A percentile compares a stretch with the other conserved stretches of the same genome.
Evolutionary conservation across 2,329 filamentous ascomycete genomes (phyloP).

Genomic region (Penicillium sp.): DNA sequence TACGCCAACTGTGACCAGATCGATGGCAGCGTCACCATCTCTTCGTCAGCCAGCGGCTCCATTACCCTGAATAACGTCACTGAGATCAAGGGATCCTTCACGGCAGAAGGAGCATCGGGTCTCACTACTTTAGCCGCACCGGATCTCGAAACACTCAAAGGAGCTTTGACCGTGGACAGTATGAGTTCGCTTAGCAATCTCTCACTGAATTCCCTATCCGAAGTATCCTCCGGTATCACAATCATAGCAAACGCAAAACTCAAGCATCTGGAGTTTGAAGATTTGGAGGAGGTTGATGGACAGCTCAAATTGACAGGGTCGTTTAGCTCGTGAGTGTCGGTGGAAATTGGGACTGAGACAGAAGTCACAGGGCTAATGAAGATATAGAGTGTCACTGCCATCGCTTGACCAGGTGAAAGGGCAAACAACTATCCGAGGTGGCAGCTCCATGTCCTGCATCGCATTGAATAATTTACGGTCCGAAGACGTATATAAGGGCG

Average conservation of each 20-base stretch:
- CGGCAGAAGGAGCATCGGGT: conserved; percentile 14
- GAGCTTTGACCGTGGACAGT: conserved; percentile 18
- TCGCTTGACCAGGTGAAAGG: conserved; percentile 26
- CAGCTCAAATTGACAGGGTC: conserved; percentile 20
- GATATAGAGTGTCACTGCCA: conserved; percentile 23
- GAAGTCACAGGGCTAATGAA: not conserved
- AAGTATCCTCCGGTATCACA: conserved; percentile 18
- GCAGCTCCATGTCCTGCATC: conserved; percentile 24
- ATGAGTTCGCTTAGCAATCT: conserved; percentile 22
- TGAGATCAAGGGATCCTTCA: conserved; percentile 25
- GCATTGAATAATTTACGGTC: conserved; percentile 15
- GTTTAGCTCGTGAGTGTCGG: conserved; percentile 22
- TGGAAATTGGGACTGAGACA: not conserved
- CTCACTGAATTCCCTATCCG: conserved; percentile 17
- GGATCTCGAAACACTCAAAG: conserved; percentile 22
- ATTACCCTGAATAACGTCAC: conserved; percentile 43
- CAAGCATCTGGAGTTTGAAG: conserved; percentile 17
- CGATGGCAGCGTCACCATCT: conserved; percentile 41
- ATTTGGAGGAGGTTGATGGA: conserved; percentile 27
- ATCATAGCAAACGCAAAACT: conserved; percentile 24
- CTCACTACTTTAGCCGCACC: conserved; percentile 18
- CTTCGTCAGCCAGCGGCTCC: conserved; percentile 39
- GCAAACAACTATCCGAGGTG: conserved; percentile 20
- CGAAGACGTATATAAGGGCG: conserved; percentile 15
- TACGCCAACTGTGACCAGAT: conserved; percentile 40